phyloP scores from a whole-genome alignment of 495 filamentous ascomycete genomes.

The Tetracladium setigerum region DNA sequence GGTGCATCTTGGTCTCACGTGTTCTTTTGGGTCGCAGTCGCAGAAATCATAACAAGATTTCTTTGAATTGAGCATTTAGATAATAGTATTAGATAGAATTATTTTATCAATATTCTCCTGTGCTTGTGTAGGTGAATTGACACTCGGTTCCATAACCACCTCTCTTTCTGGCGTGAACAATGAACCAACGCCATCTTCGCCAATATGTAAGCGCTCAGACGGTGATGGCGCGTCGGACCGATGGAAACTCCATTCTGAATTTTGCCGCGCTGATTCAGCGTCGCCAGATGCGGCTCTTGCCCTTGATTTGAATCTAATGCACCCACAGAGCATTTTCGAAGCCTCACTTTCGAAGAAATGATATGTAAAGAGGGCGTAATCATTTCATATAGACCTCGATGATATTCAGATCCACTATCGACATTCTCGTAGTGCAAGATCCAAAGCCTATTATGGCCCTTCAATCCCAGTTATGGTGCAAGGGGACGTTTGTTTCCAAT shows the following conservation, averaged over 20 bases:
- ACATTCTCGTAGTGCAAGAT: no score
- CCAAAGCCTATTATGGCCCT: no score
- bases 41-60: constrained; percentile 3
- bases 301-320: not conserved
- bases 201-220: not conserved
- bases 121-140: not conserved
- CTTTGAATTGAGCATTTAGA: constrained; percentile 4
- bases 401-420: no score
- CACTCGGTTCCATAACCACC: constrained; percentile 5
- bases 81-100: constrained; percentile 10
- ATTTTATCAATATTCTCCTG: constrained; percentile 1
- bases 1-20: constrained; percentile 4
- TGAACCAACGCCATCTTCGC: not conserved
- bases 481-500: no score
- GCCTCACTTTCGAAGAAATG: no score
- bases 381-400: no score
- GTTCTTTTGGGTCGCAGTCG: constrained; percentile 8
- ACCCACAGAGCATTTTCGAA: constrained; percentile 2
- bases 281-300: not conserved
- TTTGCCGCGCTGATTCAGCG: not conserved
- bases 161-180: constrained; percentile 1
- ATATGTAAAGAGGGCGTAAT: no score
- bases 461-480: no score
- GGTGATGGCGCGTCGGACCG: constrained; percentile 1
- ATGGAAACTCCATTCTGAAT: not conserved